phyloP scores from a whole-genome alignment of 2,329 filamentous ascomycete species.

The Nigrograna mackinnonii region DNA sequence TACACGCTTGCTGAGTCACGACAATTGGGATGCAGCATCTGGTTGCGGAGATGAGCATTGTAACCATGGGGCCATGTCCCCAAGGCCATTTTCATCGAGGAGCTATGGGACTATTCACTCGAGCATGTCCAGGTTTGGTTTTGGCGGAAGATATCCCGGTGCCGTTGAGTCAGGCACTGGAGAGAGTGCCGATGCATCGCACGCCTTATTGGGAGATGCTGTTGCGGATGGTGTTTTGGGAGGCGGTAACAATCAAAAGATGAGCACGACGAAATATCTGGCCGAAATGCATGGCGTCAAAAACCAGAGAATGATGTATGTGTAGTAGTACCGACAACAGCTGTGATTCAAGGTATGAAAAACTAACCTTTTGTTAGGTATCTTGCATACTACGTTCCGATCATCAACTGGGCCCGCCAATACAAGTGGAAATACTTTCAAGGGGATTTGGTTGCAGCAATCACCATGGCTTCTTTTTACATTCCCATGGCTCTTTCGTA shows the following conservation, averaged over 20 bases:
- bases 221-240: constrained; percentile 48
- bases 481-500: constrained; percentile 96
- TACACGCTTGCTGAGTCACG: constrained; percentile 42
- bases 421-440: constrained; percentile 81
- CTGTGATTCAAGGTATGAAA: not conserved
- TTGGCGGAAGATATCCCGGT: constrained; percentile 40
- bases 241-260: constrained; percentile 62
- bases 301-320: constrained; percentile 74
- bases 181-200: constrained; percentile 35
- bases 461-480: constrained; percentile 99
- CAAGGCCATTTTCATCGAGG: constrained; percentile 60
- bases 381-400: constrained; percentile 88
- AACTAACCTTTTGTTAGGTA: constrained; percentile 63
- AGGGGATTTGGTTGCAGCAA: constrained; percentile 83
- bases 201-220: constrained; percentile 46
- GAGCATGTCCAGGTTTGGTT: constrained; percentile 32
- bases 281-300: constrained; percentile 74
- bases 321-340: constrained; percentile 6
- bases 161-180: constrained; percentile 30
- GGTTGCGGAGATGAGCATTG: constrained; percentile 49
- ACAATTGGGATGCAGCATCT: constrained; percentile 36
- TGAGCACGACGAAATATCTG: constrained; percentile 72
- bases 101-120: constrained; percentile 57
- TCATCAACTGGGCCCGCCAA: constrained; percentile 86
- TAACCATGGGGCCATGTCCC: constrained; percentile 78